These are phyloP conservation scores for Microcos paniculata DNA, from an alignment of 345 rosid species.

Conservation along the genomic window DNA sequence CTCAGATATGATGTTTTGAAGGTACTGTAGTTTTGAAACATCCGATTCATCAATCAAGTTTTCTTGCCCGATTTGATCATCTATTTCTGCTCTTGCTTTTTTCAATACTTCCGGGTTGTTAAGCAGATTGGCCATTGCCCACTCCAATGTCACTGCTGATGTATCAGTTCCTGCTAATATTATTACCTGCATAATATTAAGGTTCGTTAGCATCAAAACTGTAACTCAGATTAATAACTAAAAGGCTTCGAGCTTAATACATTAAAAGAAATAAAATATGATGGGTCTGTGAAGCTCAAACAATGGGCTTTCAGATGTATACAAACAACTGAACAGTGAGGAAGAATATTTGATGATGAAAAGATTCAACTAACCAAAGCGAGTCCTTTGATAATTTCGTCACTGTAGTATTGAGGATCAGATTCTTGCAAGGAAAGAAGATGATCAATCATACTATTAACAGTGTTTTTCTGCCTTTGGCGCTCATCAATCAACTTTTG, in stretches of 20 bases:
- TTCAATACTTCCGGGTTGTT: background rate
- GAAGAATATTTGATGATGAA: background rate
- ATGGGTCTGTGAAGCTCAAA: too few relatives aligned
- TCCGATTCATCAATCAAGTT: background rate
- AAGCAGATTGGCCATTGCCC: conserved; percentile 14
- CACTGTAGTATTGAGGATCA: conserved; percentile 47
- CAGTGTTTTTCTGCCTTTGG: conserved; percentile 23
- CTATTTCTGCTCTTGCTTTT: conserved; percentile 5
- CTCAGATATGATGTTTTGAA: background rate
- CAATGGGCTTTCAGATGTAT: too few relatives aligned
- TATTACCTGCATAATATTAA: background rate
- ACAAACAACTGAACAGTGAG: too few relatives aligned
- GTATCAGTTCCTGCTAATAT: conserved; percentile 17
- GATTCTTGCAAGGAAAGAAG: conserved; percentile 49
- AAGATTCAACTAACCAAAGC: conserved; percentile 19
- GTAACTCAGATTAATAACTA: too few relatives aligned
- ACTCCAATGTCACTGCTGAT: conserved; percentile 2
- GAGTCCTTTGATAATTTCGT: conserved; percentile 59
- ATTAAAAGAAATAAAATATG: too few relatives aligned
- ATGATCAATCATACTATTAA: conserved; percentile 57
- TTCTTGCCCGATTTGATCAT: background rate
- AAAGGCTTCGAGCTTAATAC: too few relatives aligned
- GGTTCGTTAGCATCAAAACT: background rate
- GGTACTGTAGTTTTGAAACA: background rate
- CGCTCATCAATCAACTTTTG: conserved; percentile 50